Base-by-base conservation (phyloP, 2,329 filamentous ascomycete species). In the Fusarium incarnatum region DNA sequence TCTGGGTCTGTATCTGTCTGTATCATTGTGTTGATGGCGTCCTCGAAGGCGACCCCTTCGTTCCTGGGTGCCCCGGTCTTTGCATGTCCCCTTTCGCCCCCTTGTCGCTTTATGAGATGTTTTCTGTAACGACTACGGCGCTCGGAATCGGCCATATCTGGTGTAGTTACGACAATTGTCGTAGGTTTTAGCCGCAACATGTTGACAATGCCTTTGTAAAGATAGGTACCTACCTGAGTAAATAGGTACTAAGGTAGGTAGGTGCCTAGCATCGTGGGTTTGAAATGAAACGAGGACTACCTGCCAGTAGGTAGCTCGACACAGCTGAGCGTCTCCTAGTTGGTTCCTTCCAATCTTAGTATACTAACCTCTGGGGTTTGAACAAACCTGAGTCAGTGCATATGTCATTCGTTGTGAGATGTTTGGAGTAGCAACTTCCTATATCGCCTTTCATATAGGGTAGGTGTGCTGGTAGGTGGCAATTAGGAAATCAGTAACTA, bases 151-250 rank as follows among this genome's bases (percentile, higher is more conserved):
- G 56, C 62, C 27, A 75, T 56, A 23, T 75, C 73, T 7, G 37
- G 48, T 3, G 63, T 44, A 5, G 66, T 65, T 23, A 75, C 47
- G 3, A 49, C 58, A 18, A 75, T 64, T 11, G 62, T 68, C 12
- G 68, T 72, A 8, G 73, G 64, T 23, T 48, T 53, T n/a, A 72
- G 56, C 54, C 73, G 71, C 20, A 74, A 59, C 73, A 75, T 75
- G 6, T 40, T 41, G 32, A 48, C 4, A 16, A 32, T n/a, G 10
- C 7, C 18, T 15, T n/a, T 25, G 25, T 52, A 25, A 50, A n/a
- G 48, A 37, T 50, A 30, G 11, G 12, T 28, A 28, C 27, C 27
- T 30, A 30, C 28, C 28, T 30, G 10, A 30, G 28, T 28, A 28
- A 28, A 11, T 28, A 28, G 27, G 27, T 28, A 28, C 27, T 28